A percentile compares a stretch with the other conserved stretches of the same genome.
phyloP scores from a whole-genome alignment of 768 basidiomycete species.

The Dioszegia crocea region DNA sequence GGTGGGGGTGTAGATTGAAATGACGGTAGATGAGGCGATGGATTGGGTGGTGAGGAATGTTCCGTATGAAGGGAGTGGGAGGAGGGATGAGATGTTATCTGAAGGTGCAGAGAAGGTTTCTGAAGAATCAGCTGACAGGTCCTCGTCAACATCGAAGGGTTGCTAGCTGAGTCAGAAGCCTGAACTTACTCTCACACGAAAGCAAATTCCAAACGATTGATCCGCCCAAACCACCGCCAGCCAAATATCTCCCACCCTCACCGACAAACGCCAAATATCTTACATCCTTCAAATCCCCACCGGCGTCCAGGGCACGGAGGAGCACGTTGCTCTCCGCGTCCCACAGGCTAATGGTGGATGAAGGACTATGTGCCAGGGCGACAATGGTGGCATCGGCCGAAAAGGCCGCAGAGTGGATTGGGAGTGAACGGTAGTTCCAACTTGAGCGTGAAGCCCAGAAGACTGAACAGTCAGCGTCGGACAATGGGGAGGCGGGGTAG shows the following conservation, averaged over 20 bases:
- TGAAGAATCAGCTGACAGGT: constrained; percentile 4
- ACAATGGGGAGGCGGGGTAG: neutral
- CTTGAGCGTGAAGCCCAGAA: constrained; percentile 79
- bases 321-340: constrained; percentile 63
- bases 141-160: neutral
- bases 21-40: neutral
- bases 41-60: neutral
- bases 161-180: too few relatives aligned
- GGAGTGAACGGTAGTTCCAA: constrained; percentile 65
- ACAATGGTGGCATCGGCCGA: constrained; percentile 82
- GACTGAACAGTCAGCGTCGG: neutral
- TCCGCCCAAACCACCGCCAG: constrained; percentile 50
- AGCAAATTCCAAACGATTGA: constrained; percentile 50
- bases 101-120: constrained; percentile 5
- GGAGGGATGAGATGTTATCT: neutral
- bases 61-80: neutral
- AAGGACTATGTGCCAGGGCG: constrained; percentile 61
- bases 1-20: constrained; percentile 8
- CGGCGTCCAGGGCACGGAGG: constrained; percentile 58
- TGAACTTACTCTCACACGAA: constrained; percentile 43
- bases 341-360: constrained; percentile 65
- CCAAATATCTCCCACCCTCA: constrained; percentile 65
- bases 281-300: constrained; percentile 53
- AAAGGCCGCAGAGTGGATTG: constrained; percentile 64
- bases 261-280: constrained; percentile 63